Percentiles rank a stretch among this genome's conserved stretches.
Conservation (phyloP, 1,139 yeast genomes). For the Pneumocystis oryctolagi region DNA sequence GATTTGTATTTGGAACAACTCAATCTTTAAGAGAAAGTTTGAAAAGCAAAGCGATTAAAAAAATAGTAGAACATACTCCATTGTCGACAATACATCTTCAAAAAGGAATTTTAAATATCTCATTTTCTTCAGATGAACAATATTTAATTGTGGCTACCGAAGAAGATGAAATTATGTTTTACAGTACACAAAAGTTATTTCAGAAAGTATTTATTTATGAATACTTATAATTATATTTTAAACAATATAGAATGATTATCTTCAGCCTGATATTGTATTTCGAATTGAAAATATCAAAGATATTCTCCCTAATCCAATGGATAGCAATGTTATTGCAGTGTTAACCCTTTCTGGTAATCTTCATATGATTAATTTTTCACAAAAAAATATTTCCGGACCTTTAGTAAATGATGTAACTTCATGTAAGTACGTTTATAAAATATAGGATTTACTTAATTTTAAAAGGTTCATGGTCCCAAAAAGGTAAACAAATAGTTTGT, state of each 20-base stretch:
- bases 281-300: slow-evolving; percentile 2
- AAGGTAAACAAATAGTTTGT: slow-evolving; percentile 23
- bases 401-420: slow-evolving; percentile 18
- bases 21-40: not conserved
- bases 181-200: not conserved
- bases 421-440: not conserved
- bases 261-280: not conserved
- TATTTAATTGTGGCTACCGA: slow-evolving; percentile 5
- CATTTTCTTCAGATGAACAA: slow-evolving; percentile 10
- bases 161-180: slow-evolving; percentile 4
- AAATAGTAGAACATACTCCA: not conserved
- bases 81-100: not conserved
- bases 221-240: not conserved
- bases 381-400: not conserved
- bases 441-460: not conserved
- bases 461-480: slow-evolving; percentile 24
- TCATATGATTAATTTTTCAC: slow-evolving; percentile 12
- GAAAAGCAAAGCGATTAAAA: not conserved
- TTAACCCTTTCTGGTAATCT: slow-evolving; percentile 17
- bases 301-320: slow-evolving; percentile 13
- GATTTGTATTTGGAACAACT: not conserved
- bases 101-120: slow-evolving; percentile 5
- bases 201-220: not conserved
- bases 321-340: slow-evolving; percentile 15
- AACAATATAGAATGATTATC: not conserved